phyloP scores from a whole-genome alignment of 192 early-diverging fungal genomes.

The Piromyces finnis region DNA sequence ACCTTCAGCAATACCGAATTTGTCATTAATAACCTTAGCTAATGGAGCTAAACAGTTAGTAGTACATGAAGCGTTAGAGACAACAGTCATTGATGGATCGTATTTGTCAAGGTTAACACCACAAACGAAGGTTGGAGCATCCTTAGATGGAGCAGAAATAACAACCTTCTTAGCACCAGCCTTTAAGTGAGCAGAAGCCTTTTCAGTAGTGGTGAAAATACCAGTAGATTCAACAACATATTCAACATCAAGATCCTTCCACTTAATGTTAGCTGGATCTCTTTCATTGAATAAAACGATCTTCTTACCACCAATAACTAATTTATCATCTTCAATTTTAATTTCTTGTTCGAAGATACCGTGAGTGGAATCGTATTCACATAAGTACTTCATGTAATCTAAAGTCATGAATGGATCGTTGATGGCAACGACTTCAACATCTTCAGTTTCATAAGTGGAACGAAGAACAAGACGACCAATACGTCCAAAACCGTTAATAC shows the following conservation, averaged over 20 bases:
- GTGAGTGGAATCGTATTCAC: slow-evolving; percentile 96
- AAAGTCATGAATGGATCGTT: slow-evolving; percentile 96
- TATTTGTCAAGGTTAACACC: slow-evolving; percentile 3
- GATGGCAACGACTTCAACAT: slow-evolving; percentile 70
- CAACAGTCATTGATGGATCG: not conserved
- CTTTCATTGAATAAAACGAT: slow-evolving; percentile 57
- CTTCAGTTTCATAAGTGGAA: slow-evolving; percentile 44
- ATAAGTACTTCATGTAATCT: slow-evolving; percentile 66
- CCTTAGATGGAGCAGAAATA: slow-evolving; percentile 2
- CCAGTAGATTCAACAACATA: slow-evolving; percentile 14
- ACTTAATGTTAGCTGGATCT: slow-evolving; percentile 77
- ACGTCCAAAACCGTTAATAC: slow-evolving; percentile 60
- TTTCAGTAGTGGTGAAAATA: slow-evolving; percentile 86
- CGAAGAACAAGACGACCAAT: slow-evolving; percentile 96
- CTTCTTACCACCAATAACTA: slow-evolving; percentile 67
- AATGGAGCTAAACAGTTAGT: slow-evolving; percentile 3
- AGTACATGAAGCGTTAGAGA: slow-evolving; percentile 1
- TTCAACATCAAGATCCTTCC: slow-evolving; percentile 19
- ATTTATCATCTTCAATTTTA: slow-evolving; percentile 62
- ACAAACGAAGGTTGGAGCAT: not conserved
- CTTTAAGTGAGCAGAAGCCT: slow-evolving; percentile 38
- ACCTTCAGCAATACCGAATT: not conserved
- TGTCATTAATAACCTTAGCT: not conserved
- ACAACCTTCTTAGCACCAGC: slow-evolving; percentile 2
- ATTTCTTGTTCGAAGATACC: slow-evolving; percentile 78